These are phyloP conservation scores for Aspergillus fijiensis DNA, from an alignment of 2,329 filamentous ascomycete genomes.

Conservation along the genomic window DNA sequence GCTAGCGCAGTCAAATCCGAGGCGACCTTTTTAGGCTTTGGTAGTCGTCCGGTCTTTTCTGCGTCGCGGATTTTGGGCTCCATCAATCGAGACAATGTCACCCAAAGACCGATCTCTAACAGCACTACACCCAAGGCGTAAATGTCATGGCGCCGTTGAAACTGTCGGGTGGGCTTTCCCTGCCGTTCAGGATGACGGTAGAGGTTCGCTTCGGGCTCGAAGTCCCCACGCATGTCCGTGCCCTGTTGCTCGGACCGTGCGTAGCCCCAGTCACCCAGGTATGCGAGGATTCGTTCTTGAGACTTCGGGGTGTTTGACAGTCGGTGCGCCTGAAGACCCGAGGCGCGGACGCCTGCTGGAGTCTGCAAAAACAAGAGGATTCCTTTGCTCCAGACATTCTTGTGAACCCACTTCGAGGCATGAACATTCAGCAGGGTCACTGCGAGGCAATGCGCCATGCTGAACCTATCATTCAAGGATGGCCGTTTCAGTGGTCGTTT, in stretches of 20 bases:
- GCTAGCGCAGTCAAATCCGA: conserved; percentile 22
- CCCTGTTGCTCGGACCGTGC: conserved; percentile 24
- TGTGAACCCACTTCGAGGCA: conserved; percentile 30
- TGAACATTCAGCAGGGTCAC: conserved; percentile 28
- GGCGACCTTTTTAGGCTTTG: conserved; percentile 21
- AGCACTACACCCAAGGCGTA: conserved; percentile 42
- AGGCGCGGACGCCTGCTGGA: conserved; percentile 1
- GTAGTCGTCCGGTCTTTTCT: conserved; percentile 21
- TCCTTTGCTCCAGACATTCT: conserved; percentile 32
- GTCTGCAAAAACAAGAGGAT: conserved; percentile 26
- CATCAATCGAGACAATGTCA: conserved; percentile 29
- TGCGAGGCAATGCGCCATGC: conserved; percentile 27
- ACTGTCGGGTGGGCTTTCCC: conserved; percentile 28
- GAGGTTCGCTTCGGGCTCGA: conserved; percentile 28
- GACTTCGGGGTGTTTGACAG: background rate
- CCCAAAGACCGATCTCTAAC: conserved; percentile 40
- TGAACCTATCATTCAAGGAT: conserved; percentile 25
- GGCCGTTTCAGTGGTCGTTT: conserved; percentile 13
- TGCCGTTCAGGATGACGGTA: conserved; percentile 36
- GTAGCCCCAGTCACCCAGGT: conserved; percentile 30
- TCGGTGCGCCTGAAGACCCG: conserved; percentile 9
- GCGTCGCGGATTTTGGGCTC: conserved; percentile 24
- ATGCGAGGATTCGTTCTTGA: conserved; percentile 17
- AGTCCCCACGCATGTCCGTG: conserved; percentile 26
- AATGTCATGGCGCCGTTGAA: conserved; percentile 36